These are phyloP conservation scores for Gelatoporia subvermispora DNA, from an alignment of 768 basidiomycete species.

Conservation along the genomic window DNA sequence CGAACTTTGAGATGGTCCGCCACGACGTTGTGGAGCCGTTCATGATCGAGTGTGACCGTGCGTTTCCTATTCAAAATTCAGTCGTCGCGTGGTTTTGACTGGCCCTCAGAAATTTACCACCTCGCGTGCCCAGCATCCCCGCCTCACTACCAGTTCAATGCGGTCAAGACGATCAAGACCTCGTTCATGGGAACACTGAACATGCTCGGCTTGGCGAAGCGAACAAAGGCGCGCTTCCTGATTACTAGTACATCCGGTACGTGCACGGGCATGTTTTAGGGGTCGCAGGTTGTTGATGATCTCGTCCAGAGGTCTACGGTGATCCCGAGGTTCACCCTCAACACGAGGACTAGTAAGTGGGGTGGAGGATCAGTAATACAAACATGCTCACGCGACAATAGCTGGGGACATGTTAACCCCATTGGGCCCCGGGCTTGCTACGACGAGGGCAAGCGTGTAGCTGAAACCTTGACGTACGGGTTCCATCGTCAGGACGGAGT, in stretches of 20 bases:
- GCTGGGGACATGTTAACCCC: constrained; percentile 98
- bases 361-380: constrained; percentile 2
- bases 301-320: constrained; percentile 85
- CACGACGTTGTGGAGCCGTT: constrained; percentile 97
- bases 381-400: constrained; percentile 27
- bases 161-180: constrained; percentile 97
- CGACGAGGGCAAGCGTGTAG: constrained; percentile 98
- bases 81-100: not conserved
- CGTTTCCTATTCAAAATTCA: constrained; percentile 25
- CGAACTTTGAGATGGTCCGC: constrained; percentile 97
- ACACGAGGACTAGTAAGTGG: constrained; percentile 83
- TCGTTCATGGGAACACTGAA: constrained; percentile 98
- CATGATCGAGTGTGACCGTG: constrained; percentile 98
- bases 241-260: constrained; percentile 91
- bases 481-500: constrained; percentile 93
- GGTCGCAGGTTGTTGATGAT: not conserved
- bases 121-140: constrained; percentile 97
- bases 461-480: constrained; percentile 95
- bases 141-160: constrained; percentile 96
- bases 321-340: constrained; percentile 99
- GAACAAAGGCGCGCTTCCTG: constrained; percentile 94
- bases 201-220: constrained; percentile 97
- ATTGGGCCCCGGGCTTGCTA: constrained; percentile 99
- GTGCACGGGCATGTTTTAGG: constrained; percentile 16
- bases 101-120: constrained; percentile 83